Evolutionary conservation across 2,329 filamentous ascomycete species (phyloP), one percentile per base, ranked within the genome.

Genomic region (Cercospora brassicicola): DNA sequence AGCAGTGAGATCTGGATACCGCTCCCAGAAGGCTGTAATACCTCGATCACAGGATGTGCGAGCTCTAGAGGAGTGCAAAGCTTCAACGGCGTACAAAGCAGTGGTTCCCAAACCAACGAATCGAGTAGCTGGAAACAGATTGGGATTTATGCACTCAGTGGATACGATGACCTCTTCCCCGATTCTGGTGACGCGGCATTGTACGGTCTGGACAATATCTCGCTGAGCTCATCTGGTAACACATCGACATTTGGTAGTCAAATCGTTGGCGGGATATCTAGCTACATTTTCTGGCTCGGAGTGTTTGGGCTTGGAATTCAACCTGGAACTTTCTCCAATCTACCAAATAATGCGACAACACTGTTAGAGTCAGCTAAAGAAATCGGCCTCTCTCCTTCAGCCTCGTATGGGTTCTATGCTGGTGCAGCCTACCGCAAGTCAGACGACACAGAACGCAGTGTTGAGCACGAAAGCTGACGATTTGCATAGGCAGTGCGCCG

Each of bases 271-370:
- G 63, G 64, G 6, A 59, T 64, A 26, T 60, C 68, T 26, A 70
- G 59, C 15, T 53, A 76, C 26, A 72, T 76, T 15, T 76, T 75
- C 65, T 80, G 76, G 75, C 71, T 79, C 36, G 80, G 80, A 8
- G 73, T 65, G 15, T 66, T 81, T 39, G 78, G 78, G 1, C 65
- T 77, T 3, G 73, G 70, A 36, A 64, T 69, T 9, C 39, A 63
- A 8, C 64, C 72, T 9, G 66, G 65, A 30, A 73, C 71, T 23
- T 72, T 75, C 45, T 67, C 71, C 5, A 62, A 51, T 30, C 36
- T 53, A 53, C 62, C 31, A 20, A n/a, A 66, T 33, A 42, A 53
- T 70, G 55, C 55, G 8, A 28, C 55, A 3, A 59, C 55, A 30
- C 20, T 59, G 5, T 36, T 59, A 28, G 18, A n/a, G 28, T 31